Evolutionary conservation across 2,329 filamentous ascomycete species (phyloP).

Genomic region (Neonectria magnoliae): DNA sequence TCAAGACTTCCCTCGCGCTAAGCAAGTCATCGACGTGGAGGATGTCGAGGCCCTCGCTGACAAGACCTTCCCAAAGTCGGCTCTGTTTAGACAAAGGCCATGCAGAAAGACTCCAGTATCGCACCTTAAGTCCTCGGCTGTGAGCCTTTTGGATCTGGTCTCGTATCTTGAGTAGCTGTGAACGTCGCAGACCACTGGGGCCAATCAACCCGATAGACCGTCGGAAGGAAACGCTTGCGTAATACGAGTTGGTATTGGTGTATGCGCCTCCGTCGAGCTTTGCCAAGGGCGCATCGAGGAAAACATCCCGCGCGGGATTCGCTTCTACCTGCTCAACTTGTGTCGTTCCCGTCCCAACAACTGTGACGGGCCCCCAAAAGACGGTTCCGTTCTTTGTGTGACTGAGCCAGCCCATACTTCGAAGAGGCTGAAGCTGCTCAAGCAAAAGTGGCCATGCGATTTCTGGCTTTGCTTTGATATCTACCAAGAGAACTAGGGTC

Average conservation of each 20-base stretch:
- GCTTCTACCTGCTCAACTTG: slow-evolving; percentile 26
- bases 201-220: slow-evolving; percentile 62
- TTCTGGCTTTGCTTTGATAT: slow-evolving; percentile 67
- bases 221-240: slow-evolving; percentile 69
- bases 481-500: slow-evolving; percentile 71
- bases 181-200: slow-evolving; percentile 54
- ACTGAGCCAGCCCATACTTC: slow-evolving; percentile 66
- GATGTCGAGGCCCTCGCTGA: slow-evolving; percentile 67
- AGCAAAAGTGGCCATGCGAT: slow-evolving; percentile 42
- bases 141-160: slow-evolving; percentile 62
- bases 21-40: slow-evolving; percentile 70
- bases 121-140: slow-evolving; percentile 60
- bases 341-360: slow-evolving; percentile 71
- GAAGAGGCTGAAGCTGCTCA: slow-evolving; percentile 62
- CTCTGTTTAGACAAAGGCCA: slow-evolving; percentile 67
- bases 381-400: slow-evolving; percentile 62
- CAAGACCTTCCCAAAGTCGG: slow-evolving; percentile 64
- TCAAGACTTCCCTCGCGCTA: slow-evolving; percentile 41
- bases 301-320: slow-evolving; percentile 61
- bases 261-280: slow-evolving; percentile 51
- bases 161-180: slow-evolving; percentile 56
- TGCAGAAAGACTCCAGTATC: slow-evolving; percentile 69
- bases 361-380: slow-evolving; percentile 67
- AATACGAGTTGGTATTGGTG: slow-evolving; percentile 69
- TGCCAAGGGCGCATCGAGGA: slow-evolving; percentile 72